A percentile compares a stretch with the other conserved stretches of the same genome.
phyloP scores from a whole-genome alignment of 1,284 basidiomycete genomes.

The Coriolopsis trogii region DNA sequence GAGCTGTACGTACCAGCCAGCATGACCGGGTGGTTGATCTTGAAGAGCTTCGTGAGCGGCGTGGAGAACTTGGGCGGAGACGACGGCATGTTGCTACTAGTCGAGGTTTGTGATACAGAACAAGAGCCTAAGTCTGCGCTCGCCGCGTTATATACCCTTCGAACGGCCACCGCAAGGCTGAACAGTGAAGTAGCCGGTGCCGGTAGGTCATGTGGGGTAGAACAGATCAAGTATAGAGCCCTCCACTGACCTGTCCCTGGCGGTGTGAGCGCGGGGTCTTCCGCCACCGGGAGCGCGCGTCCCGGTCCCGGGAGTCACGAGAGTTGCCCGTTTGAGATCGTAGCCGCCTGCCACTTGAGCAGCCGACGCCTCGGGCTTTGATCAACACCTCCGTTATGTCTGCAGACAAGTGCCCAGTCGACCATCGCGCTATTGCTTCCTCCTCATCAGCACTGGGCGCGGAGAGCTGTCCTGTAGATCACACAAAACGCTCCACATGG shows the following conservation, averaged over 20 bases:
- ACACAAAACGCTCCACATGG: constrained; percentile 55
- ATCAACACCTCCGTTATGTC: constrained; percentile 10
- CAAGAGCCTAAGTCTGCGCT: too few relatives aligned
- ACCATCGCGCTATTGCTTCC: constrained; percentile 32
- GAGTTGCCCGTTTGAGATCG: background rate
- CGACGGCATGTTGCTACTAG: constrained; percentile 76
- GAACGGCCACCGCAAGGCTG: too few relatives aligned
- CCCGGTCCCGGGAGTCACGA: background rate
- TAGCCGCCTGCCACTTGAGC: background rate
- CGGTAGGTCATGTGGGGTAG: background rate
- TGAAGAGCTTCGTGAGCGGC: constrained; percentile 70
- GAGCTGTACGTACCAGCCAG: constrained; percentile 50
- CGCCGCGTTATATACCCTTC: too few relatives aligned
- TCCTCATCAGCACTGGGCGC: constrained; percentile 27
- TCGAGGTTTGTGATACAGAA: background rate
- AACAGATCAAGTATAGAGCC: too few relatives aligned
- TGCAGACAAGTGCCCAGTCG: constrained; percentile 69
- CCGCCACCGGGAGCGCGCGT: too few relatives aligned
- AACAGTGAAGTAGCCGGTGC: background rate
- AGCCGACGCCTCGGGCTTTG: background rate
- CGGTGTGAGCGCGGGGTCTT: background rate
- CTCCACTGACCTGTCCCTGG: too few relatives aligned
- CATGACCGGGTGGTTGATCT: constrained; percentile 84
- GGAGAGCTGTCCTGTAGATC: constrained; percentile 60
- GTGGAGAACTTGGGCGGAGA: constrained; percentile 57